Conservation (phyloP, 352 stramenopile species). For the Pythium sukuiense region DNA sequence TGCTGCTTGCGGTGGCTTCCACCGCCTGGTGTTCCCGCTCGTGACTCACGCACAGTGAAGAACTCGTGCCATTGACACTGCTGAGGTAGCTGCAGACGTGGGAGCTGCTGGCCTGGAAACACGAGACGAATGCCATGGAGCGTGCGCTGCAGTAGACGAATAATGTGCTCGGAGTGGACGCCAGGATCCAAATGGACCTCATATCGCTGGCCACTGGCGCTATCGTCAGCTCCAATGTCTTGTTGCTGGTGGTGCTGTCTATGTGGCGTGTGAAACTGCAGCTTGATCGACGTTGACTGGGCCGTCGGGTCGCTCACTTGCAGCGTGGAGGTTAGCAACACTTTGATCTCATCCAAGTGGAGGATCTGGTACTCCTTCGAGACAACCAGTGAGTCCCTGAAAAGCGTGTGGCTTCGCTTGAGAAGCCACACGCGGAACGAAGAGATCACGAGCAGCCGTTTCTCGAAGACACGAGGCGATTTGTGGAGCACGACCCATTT, state of each 20-base stretch:
- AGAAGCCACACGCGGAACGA: conserved; percentile 51
- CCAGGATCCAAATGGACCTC: conserved; percentile 60
- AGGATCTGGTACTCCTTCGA: conserved; percentile 48
- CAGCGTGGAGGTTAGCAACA: conserved; percentile 24
- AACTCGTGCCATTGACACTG: conserved; percentile 60
- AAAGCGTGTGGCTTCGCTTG: conserved; percentile 42
- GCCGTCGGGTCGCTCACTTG: conserved; percentile 12
- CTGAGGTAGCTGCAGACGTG: conserved; percentile 34
- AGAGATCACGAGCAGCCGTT: conserved; percentile 58
- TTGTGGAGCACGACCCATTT: conserved; percentile 65
- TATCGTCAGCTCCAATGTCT: neutral
- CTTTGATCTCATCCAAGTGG: conserved; percentile 39
- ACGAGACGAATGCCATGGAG: conserved; percentile 48
- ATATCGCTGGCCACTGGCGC: neutral
- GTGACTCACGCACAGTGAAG: conserved; percentile 26
- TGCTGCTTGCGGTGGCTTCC: conserved; percentile 4
- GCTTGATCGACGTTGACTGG: conserved; percentile 11
- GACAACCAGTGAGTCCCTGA: conserved; percentile 36
- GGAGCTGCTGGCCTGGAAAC: conserved; percentile 40
- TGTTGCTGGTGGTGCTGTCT: neutral
- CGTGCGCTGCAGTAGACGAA: conserved; percentile 50
- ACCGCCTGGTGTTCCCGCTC: neutral
- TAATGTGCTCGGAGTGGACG: conserved; percentile 51
- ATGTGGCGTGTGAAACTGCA: conserved; percentile 6
- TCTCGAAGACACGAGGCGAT: conserved; percentile 36